Conservation (phyloP, 331 rosid species). For the Acacia concinna region DNA sequence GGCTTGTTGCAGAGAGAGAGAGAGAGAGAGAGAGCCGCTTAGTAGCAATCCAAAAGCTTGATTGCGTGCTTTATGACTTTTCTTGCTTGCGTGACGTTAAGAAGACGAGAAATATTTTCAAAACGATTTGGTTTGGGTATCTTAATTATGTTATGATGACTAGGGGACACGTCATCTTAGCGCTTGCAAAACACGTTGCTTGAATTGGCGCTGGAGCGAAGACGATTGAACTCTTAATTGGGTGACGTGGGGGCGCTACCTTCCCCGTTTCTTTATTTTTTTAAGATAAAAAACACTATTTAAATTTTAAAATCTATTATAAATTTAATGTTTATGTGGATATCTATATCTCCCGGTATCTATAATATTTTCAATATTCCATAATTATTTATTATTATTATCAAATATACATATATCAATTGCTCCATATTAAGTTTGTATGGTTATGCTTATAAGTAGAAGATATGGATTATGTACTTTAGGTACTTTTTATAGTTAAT, state of each 20-base stretch:
- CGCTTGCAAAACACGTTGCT: background rate
- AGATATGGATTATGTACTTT: no score
- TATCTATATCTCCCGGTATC: no score
- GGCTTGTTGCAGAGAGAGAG: slow-evolving; percentile 6
- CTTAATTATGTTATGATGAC: no score
- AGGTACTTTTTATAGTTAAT: no score
- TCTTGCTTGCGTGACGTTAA: slow-evolving; percentile 9
- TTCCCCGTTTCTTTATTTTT: background rate
- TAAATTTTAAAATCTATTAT: no score
- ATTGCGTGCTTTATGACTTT: background rate
- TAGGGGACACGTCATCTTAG: slow-evolving; percentile 22
- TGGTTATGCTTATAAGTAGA: no score
- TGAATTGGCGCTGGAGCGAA: slow-evolving; percentile 23
- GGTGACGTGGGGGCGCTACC: slow-evolving; percentile 53
- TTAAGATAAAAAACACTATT: no score
- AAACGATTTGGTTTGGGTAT: slow-evolving; percentile 1
- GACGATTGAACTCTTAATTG: background rate
- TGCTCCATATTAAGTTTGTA: no score
- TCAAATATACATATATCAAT: no score
- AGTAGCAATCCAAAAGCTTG: background rate
- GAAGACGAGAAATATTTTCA: background rate
- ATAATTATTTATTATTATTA: no score
- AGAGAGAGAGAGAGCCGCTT: background rate
- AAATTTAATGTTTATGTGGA: no score
- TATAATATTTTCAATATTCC: no score